Evolutionary conservation across 805 yeast genomes (phyloP).

Genomic region (Brettanomyces sp.): DNA sequence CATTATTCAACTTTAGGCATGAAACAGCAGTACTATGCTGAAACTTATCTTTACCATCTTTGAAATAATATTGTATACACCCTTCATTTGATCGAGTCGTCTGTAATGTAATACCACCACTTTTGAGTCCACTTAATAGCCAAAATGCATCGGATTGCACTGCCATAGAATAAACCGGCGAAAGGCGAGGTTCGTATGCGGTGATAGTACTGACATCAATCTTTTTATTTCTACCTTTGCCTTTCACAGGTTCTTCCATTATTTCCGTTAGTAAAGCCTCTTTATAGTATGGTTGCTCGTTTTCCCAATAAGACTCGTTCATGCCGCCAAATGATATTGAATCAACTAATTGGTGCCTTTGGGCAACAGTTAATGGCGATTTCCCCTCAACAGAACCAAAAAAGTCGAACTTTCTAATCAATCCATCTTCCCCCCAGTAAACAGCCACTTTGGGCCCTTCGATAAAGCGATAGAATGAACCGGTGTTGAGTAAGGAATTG

Average conservation of each 20-base stretch:
- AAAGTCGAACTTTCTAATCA: slow-evolving; percentile 82
- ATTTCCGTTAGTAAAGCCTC: slow-evolving; percentile 24
- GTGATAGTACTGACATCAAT: slow-evolving; percentile 29
- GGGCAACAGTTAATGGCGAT: slow-evolving; percentile 81
- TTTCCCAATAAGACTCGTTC: slow-evolving; percentile 84
- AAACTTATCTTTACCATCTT: slow-evolving; percentile 11
- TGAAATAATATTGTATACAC: slow-evolving; percentile 63
- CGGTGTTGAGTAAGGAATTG: slow-evolving; percentile 73
- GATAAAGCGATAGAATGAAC: slow-evolving; percentile 73
- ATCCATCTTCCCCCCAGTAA: slow-evolving; percentile 94
- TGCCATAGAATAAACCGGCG: slow-evolving; percentile 84
- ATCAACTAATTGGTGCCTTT: slow-evolving; percentile 81
- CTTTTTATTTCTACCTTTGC: slow-evolving; percentile 13
- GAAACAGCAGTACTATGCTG: slow-evolving; percentile 71
- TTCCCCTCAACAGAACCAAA: slow-evolving; percentile 80
- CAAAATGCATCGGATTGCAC: slow-evolving; percentile 77
- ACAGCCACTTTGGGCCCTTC: slow-evolving; percentile 74
- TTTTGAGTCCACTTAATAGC: slow-evolving; percentile 70
- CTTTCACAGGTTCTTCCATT: slow-evolving; percentile 11
- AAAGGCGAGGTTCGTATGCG: slow-evolving; percentile 47
- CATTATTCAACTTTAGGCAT: slow-evolving; percentile 50
- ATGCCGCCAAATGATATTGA: slow-evolving; percentile 80
- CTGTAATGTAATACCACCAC: slow-evolving; percentile 83
- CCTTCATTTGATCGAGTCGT: slow-evolving; percentile 82
- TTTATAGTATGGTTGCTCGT: slow-evolving; percentile 71